Conservation (phyloP, 306 rosid species). For the Fragaria ananassa region DNA sequence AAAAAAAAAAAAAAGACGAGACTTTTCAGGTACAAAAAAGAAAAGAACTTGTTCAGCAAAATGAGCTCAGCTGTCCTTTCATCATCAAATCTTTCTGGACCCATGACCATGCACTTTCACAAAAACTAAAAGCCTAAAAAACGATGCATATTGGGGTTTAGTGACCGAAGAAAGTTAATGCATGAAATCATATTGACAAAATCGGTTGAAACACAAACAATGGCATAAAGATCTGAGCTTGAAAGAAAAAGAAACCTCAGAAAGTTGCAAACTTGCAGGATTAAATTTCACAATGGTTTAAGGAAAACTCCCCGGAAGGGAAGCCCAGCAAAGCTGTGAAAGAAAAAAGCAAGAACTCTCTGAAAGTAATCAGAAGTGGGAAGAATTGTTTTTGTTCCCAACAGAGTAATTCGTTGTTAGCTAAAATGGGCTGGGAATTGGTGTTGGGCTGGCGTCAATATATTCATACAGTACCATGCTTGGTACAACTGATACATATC, state of each 20-base stretch:
- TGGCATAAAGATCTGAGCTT: background rate
- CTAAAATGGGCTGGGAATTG: no score
- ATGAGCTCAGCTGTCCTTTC: background rate
- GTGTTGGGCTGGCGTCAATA: no score
- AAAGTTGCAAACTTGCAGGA: background rate
- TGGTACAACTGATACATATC: no score
- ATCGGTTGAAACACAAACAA: background rate
- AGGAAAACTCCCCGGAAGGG: background rate
- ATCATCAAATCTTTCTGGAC: background rate
- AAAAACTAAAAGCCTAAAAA: no score
- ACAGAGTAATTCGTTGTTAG: no score
- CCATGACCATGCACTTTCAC: background rate
- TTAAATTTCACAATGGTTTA: no score
- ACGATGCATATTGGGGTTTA: background rate
- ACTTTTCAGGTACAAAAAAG: background rate
- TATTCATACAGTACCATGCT: no score
- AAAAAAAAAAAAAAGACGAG: background rate
- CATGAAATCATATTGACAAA: background rate
- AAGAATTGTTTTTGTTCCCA: background rate
- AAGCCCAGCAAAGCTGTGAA: background rate
- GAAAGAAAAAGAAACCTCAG: background rate
- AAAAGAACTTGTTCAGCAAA: background rate
- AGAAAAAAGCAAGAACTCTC: background rate
- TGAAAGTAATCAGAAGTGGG: background rate
- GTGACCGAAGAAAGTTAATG: background rate